A percentile compares a stretch with the other conserved stretches of the same genome.
These are phyloP conservation scores for Casaregolazyma suthepensis DNA, from an alignment of 1,139 yeast genomes.

Conservation along the genomic window DNA sequence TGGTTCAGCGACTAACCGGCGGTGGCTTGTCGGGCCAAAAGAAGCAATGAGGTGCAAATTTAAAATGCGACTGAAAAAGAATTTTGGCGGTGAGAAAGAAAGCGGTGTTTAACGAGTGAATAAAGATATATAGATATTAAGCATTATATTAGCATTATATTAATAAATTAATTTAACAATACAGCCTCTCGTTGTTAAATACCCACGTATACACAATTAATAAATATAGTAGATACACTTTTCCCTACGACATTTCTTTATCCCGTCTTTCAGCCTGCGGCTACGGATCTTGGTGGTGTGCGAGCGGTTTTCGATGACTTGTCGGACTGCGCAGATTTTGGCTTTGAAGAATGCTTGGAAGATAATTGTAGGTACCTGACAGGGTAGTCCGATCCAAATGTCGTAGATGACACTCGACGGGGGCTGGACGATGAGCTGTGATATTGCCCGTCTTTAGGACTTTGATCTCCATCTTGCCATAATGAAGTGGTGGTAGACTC, in stretches of 20 bases:
- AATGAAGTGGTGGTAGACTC: neutral
- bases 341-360: neutral
- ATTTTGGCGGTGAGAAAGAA: no score
- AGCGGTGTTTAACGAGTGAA: no score
- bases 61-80: no score
- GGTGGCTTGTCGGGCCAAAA: neutral
- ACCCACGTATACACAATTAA: neutral
- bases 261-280: neutral
- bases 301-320: neutral
- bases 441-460: neutral
- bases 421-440: neutral
- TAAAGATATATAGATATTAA: no score
- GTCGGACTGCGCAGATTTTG: neutral
- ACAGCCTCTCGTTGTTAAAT: neutral
- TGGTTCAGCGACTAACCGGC: neutral
- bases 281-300: neutral
- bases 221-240: neutral
- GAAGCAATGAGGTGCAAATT: neutral
- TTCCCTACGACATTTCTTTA: neutral
- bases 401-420: neutral
- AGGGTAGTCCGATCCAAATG: neutral
- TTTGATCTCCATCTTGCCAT: neutral
- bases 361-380: neutral
- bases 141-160: no score
- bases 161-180: neutral